Percentiles rank a stretch among this genome's conserved stretches.
phyloP scores from a whole-genome alignment of 306 rosid species.

The Gastrolobium bilobum region DNA sequence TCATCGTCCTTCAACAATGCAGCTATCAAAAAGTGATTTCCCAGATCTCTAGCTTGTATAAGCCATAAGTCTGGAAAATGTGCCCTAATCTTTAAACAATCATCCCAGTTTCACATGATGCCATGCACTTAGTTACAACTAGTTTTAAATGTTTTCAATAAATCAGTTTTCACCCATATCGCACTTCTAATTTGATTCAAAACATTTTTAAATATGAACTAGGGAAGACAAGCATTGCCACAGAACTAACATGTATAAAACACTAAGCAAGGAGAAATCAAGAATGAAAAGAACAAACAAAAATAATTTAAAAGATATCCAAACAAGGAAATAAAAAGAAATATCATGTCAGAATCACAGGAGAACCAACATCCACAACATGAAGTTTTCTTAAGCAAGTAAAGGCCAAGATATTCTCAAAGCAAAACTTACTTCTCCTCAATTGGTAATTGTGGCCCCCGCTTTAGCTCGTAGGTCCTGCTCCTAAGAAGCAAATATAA shows the following conservation, averaged over 20 bases:
- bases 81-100: background rate
- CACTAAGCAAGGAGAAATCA: slow-evolving; percentile 3
- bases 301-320: background rate
- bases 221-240: background rate
- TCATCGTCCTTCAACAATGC: background rate
- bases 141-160: slow-evolving; percentile 1
- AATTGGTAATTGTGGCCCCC: slow-evolving; percentile 62
- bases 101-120: background rate
- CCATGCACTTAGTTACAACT: background rate
- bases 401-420: slow-evolving; percentile 41
- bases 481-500: slow-evolving; percentile 58
- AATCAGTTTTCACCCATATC: background rate
- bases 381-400: slow-evolving; percentile 35
- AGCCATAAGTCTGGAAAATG: background rate
- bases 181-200: slow-evolving; percentile 33
- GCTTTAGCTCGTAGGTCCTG: slow-evolving; percentile 64
- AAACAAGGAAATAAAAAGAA: background rate
- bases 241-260: slow-evolving; percentile 1
- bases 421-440: slow-evolving; percentile 72
- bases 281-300: background rate
- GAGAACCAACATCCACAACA: slow-evolving; percentile 34
- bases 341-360: slow-evolving; percentile 25
- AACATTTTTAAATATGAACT: slow-evolving; percentile 27
- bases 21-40: background rate
- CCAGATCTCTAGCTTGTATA: background rate